Conservation (phyloP, 352 stramenopile genomes). For the Globisporangium camurandrum region DNA sequence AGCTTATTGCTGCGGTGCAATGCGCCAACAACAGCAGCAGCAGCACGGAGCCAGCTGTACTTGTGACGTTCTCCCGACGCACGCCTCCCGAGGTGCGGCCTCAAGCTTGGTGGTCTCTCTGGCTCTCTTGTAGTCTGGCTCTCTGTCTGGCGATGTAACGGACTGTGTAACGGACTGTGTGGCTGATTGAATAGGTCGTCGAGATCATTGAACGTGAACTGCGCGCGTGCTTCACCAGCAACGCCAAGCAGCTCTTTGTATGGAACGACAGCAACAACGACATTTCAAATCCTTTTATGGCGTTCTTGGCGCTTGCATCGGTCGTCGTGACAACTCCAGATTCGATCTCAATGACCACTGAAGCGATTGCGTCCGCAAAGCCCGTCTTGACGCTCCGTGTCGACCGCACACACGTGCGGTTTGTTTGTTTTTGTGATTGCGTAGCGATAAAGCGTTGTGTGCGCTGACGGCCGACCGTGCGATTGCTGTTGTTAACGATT, state of each 20-base stretch:
- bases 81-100: conserved; percentile 29
- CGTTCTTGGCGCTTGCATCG: conserved; percentile 39
- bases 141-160: too few relatives aligned
- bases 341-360: conserved; percentile 78
- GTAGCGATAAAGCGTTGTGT: neutral
- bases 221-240: conserved; percentile 7
- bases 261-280: conserved; percentile 45
- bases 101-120: neutral
- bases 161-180: neutral
- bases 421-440: neutral
- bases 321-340: conserved; percentile 65
- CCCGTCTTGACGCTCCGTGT: conserved; percentile 42
- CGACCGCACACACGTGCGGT: conserved; percentile 32
- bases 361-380: conserved; percentile 50
- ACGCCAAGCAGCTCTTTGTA: conserved; percentile 29
- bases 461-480: neutral
- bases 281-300: conserved; percentile 60
- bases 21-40: too few relatives aligned
- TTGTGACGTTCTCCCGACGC: conserved; percentile 65
- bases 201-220: conserved; percentile 23
- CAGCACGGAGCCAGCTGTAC: conserved; percentile 14
- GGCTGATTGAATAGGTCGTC: conserved; percentile 19
- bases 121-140: neutral
- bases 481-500: neutral
- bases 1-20: conserved; percentile 25